phyloP scores from a whole-genome alignment of 2,329 filamentous ascomycete genomes.

The Venturia pyrina region DNA sequence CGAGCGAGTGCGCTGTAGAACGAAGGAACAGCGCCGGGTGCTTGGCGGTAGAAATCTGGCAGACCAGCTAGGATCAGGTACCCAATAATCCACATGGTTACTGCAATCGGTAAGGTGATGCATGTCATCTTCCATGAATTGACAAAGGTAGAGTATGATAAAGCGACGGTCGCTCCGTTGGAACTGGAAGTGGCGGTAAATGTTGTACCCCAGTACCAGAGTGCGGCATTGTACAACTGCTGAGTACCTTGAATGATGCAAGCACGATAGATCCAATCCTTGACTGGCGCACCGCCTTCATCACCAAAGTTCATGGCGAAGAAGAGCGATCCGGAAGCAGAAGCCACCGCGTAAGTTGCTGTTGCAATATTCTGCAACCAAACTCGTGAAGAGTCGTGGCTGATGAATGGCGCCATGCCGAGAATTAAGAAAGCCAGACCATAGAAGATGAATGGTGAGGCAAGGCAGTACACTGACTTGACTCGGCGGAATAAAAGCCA shows the following conservation, averaged over 20 bases:
- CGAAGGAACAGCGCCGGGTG: conserved; percentile 52
- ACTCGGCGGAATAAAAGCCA: conserved; percentile 51
- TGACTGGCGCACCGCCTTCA: conserved; percentile 52
- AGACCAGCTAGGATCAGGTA: conserved; percentile 49
- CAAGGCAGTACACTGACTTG: conserved; percentile 48
- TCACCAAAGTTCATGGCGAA: conserved; percentile 59
- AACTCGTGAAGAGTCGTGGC: conserved; percentile 29
- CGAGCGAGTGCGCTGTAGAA: conserved; percentile 54
- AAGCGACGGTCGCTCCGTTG: conserved; percentile 32
- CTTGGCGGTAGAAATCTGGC: conserved; percentile 56
- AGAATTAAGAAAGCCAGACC: conserved; percentile 53
- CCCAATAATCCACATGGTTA: conserved; percentile 48
- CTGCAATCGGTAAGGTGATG: conserved; percentile 40
- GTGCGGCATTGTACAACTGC: conserved; percentile 52
- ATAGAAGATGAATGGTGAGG: conserved; percentile 53
- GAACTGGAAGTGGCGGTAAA: conserved; percentile 36
- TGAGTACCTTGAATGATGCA: conserved; percentile 58
- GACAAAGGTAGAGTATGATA: neutral
- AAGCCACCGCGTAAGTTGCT: conserved; percentile 51
- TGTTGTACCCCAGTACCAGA: conserved; percentile 58
- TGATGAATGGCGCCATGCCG: conserved; percentile 49
- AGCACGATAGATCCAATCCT: conserved; percentile 57
- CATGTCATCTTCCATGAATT: neutral
- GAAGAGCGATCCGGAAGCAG: conserved; percentile 53
- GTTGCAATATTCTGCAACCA: conserved; percentile 54